Percentiles rank a stretch among this genome's conserved stretches.
Conservation (phyloP, 1,139 yeast species). For the Protomyces macrosporus region DNA sequence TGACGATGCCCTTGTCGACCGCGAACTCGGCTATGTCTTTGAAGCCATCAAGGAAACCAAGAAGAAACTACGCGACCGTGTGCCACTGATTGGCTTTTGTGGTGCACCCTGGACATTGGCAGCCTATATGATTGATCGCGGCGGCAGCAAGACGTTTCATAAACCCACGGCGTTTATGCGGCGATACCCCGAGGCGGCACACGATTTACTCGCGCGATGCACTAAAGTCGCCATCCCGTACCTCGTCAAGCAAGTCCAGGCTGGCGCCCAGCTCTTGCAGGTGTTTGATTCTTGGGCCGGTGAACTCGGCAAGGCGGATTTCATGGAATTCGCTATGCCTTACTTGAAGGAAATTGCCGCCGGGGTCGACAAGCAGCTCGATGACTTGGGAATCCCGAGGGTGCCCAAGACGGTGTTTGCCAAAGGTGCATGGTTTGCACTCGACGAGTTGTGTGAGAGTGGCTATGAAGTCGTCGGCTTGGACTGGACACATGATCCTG, state of each 20-base stretch:
- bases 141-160: constrained; percentile 86
- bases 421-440: constrained; percentile 96
- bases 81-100: constrained; percentile 88
- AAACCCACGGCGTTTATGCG: constrained; percentile 91
- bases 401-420: constrained; percentile 90
- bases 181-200: constrained; percentile 67
- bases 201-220: constrained; percentile 64
- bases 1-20: constrained; percentile 49
- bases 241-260: constrained; percentile 87
- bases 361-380: constrained; percentile 62
- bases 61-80: constrained; percentile 75
- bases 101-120: constrained; percentile 98
- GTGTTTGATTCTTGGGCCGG: constrained; percentile 98
- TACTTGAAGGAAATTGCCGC: constrained; percentile 71
- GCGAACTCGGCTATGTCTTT: constrained; percentile 89
- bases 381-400: constrained; percentile 66
- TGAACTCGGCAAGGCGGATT: constrained; percentile 85
- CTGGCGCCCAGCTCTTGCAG: constrained; percentile 96
- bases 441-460: constrained; percentile 75
- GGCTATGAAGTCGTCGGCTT: constrained; percentile 84
- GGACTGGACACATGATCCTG: constrained; percentile 88
- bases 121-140: constrained; percentile 97
- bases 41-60: constrained; percentile 85
- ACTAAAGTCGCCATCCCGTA: constrained; percentile 90
- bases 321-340: constrained; percentile 81